Base-by-base conservation (phyloP, 495 filamentous ascomycete species). In the Hyaloscypha variabilis region DNA sequence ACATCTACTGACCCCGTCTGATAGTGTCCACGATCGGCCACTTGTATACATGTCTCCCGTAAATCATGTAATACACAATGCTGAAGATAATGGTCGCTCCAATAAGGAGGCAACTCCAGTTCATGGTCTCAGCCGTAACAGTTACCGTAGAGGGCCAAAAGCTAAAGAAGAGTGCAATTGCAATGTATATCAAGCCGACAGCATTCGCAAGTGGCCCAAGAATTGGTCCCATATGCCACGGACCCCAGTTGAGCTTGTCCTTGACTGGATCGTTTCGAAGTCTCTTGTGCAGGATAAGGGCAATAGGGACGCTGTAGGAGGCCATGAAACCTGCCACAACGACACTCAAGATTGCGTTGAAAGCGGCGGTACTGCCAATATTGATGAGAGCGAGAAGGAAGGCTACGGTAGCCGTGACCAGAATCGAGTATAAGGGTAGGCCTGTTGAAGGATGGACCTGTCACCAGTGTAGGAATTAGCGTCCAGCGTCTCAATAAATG, bases 371-470 rank as follows among this genome's bases (percentile, higher is more conserved):
- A 0, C 82, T 85, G 14, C 85, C 87, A 62, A 90, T 81, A 67
- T 87, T 87, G 73, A 90, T 87, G 28, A 87, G 75, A 0, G 84
- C 85, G 1, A 91, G 76, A 28, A 87, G 71, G 60, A 81, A 77
- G n/a, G 85, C 78, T 52, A 83, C 81, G 75, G 11, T 78, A 78
- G 50, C 82, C 62, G 25, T 73, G 49, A 83, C 69, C 24, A 75
- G 66, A n/a, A 88, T 76, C 0, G 87, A 75, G 63, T 83, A 82
- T 31, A 86, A 69, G 2, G 88, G 87, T 39, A 90, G 79, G 74
- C 74, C 54, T 55, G 59, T 63, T 55, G 34, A 42, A 54, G 34
- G n/a, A 34, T 71, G 36, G 58, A 53, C 55, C 30, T 34, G 19
- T 4, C 4, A 17, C 31, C 42, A 31, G 55, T 6, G 59, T 26